A percentile compares a stretch with the other conserved stretches of the same genome.
phyloP scores from a whole-genome alignment of 2,329 filamentous ascomycete species.

The Fusarium graminum region DNA sequence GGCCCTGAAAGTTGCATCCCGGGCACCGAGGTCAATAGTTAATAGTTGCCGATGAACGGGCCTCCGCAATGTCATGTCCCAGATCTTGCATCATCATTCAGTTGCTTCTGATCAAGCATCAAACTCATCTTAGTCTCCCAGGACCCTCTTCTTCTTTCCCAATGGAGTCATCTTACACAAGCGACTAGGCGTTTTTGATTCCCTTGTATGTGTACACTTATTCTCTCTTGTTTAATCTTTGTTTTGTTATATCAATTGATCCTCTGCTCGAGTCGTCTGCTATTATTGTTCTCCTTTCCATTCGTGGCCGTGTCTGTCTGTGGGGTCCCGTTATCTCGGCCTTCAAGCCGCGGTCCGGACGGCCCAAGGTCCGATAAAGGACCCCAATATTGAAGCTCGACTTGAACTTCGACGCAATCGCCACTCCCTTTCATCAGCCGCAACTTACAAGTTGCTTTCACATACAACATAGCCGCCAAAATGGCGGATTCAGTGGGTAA shows the following conservation, averaged over 20 bases:
- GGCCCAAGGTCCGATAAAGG: constrained; percentile 48
- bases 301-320: constrained; percentile 27
- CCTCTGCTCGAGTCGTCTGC: constrained; percentile 4
- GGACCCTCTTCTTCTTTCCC: constrained; percentile 35
- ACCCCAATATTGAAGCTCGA: constrained; percentile 37
- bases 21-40: constrained; percentile 39
- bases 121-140: constrained; percentile 27
- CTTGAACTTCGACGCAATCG: constrained; percentile 29
- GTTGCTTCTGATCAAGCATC: constrained; percentile 41
- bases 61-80: constrained; percentile 30
- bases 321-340: constrained; percentile 47
- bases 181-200: constrained; percentile 27
- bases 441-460: constrained; percentile 33
- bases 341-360: constrained; percentile 49
- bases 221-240: constrained; percentile 15
- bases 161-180: constrained; percentile 43
- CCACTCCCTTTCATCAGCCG: constrained; percentile 33
- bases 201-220: constrained; percentile 17
- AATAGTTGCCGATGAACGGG: constrained; percentile 39
- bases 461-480: constrained; percentile 29
- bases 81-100: constrained; percentile 39
- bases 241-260: constrained; percentile 11
- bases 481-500: constrained; percentile 52
- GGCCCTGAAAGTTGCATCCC: constrained; percentile 35
- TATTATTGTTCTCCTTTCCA: constrained; percentile 21